Base-by-base conservation (phyloP, 2,329 filamentous ascomycete species). In the Fusarium bulbicola region DNA sequence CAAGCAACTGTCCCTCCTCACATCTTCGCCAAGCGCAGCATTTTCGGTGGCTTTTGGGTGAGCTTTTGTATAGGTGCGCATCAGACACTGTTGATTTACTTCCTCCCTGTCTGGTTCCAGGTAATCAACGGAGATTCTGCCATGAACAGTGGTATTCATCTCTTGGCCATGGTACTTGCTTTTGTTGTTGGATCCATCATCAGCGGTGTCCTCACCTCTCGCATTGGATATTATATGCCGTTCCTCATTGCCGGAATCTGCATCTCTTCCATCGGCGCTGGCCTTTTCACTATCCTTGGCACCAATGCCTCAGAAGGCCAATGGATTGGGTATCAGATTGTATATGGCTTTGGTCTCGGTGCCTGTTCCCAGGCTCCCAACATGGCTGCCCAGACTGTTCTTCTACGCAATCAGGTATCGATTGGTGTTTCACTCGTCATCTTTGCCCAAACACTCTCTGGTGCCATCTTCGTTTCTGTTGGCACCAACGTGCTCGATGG, bases 401-500 rank as follows among this genome's bases (percentile, higher is more conserved):
- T 87, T 8, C 76, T 75, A 11, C 73, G 79, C 32, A 77, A 78
- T 3, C 84, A 87, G 50, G 83, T 87, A n/a, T 82, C 85, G 6
- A 84, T 82, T 10, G 85, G 84, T 6, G 84, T 83, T 16, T 83
- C 86, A 2, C 78, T 82, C n/a, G 81, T 86, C 40, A 81, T 88
- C 45, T 87, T 88, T 68, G 63, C 77, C 21, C 84, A 86, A 73
- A 82, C 81, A 0, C 76, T 87, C 1, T 84, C 83, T 32, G 83
- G 84, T 10, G 80, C 84, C 11, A 76, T 90, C 2, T 89, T 89
- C 67, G 83, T 90, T 34, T 84, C 84, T 7, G 82, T 88, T 30
- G 87, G 81, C 2, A 84, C 89, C 69, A 85, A 84, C 61, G 82
- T 89, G 21, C 87, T 90, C 66, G 83, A 82, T 56, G 86, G 86